Conservation (phyloP, 1,284 basidiomycete species). For the Boletus mariae region DNA sequence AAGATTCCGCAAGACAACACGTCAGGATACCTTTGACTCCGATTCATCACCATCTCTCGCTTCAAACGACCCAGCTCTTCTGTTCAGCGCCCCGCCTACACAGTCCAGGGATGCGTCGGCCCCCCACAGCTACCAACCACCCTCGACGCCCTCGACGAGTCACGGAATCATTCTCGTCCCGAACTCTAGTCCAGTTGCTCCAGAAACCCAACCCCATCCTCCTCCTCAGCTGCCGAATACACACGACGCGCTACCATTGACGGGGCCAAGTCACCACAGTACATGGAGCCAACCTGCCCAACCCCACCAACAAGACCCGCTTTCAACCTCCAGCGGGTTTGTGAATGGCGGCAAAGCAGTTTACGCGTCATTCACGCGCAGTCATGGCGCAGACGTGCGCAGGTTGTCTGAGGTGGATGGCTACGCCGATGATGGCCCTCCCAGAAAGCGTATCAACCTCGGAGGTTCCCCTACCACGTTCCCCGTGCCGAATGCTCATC, state of each 20-base stretch:
- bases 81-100: slow-evolving; percentile 39
- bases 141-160: slow-evolving; percentile 34
- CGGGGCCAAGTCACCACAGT: slow-evolving; percentile 36
- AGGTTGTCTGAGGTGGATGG: slow-evolving; percentile 37
- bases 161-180: slow-evolving; percentile 63
- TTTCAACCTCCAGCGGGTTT: slow-evolving; percentile 61
- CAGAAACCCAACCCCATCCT: slow-evolving; percentile 39
- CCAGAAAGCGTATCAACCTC: slow-evolving; percentile 63
- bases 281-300: slow-evolving; percentile 37
- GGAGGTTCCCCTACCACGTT: slow-evolving; percentile 41
- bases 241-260: slow-evolving; percentile 44
- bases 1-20: slow-evolving; percentile 53
- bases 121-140: slow-evolving; percentile 43
- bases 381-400: slow-evolving; percentile 35
- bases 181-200: slow-evolving; percentile 60
- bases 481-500: slow-evolving; percentile 9
- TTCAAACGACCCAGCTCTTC: slow-evolving; percentile 22
- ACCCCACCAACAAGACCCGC: slow-evolving; percentile 45
- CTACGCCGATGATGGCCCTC: slow-evolving; percentile 53
- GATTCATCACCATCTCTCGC: slow-evolving; percentile 35
- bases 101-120: slow-evolving; percentile 58
- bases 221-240: slow-evolving; percentile 32
- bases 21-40: slow-evolving; percentile 35
- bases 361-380: slow-evolving; percentile 50
- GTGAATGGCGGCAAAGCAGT: slow-evolving; percentile 38